A percentile compares a stretch with the other conserved stretches of the same genome.
Conservation (phyloP, 495 filamentous ascomycete genomes). For the Penicillium robsamsonii region DNA sequence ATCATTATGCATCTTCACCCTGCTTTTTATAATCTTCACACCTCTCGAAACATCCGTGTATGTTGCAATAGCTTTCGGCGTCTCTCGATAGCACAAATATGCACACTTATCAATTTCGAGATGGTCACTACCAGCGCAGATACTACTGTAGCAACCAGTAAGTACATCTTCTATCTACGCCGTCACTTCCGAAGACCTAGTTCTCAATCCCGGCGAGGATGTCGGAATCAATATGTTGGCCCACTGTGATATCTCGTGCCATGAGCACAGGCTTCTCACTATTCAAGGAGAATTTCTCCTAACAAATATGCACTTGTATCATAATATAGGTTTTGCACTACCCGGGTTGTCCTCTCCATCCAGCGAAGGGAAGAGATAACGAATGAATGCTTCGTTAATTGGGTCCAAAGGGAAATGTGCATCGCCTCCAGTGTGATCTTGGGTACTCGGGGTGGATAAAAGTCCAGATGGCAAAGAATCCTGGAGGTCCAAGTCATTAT, state of each 20-base stretch:
- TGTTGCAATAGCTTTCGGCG: no score
- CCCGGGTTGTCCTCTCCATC: slow-evolving; percentile 7
- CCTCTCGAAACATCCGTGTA: no score
- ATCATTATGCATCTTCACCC: no score
- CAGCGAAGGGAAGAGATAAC: slow-evolving; percentile 41
- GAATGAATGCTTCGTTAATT: slow-evolving; percentile 43
- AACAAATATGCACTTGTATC: background rate
- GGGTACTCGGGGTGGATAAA: background rate
- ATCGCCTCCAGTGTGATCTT: slow-evolving; percentile 17
- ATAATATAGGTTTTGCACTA: background rate
- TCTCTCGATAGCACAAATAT: no score
- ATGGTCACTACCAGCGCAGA: no score
- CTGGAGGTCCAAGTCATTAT: slow-evolving; percentile 7
- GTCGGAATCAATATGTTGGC: no score
- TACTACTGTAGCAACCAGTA: no score
- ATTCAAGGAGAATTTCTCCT: background rate
- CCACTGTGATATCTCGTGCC: no score
- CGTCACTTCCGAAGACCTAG: no score
- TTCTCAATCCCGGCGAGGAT: background rate
- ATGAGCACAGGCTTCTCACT: background rate
- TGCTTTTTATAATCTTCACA: no score
- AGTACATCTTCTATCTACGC: no score
- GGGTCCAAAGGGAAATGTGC: slow-evolving; percentile 45
- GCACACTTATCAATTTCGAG: no score
- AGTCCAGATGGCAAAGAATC: background rate